These are phyloP conservation scores for Adansonia grandidieri DNA, from an alignment of 441 rosid genomes.

Conservation along the genomic window DNA sequence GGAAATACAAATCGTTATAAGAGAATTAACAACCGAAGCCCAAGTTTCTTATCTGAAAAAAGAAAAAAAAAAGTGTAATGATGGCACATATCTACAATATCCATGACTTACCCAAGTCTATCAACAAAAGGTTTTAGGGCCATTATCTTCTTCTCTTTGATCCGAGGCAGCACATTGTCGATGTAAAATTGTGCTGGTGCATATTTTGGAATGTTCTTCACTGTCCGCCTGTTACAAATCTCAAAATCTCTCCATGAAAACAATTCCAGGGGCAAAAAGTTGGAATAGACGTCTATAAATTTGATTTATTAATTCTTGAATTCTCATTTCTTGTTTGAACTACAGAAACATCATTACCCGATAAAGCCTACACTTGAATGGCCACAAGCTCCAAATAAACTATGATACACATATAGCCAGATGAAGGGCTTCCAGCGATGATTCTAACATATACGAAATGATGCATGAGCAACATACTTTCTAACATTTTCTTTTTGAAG, in stretches of 20 bases:
- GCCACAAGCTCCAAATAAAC: constrained; percentile 16
- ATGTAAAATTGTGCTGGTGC: constrained; percentile 96
- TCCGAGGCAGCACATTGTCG: constrained; percentile 93
- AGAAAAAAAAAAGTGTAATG: no score
- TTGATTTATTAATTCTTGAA: constrained; percentile 1
- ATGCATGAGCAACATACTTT: neutral
- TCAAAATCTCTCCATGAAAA: constrained; percentile 20
- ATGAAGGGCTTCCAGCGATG: neutral
- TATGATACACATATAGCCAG: constrained; percentile 11
- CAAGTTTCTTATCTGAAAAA: constrained; percentile 19
- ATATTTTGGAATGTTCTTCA: constrained; percentile 97
- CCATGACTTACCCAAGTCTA: constrained; percentile 82
- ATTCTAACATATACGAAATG: neutral
- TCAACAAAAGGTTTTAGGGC: constrained; percentile 97
- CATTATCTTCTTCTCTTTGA: constrained; percentile 98
- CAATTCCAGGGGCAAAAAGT: constrained; percentile 11
- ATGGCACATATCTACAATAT: neutral
- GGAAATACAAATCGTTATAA: neutral
- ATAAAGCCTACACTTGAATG: neutral
- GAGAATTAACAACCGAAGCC: constrained; percentile 22
- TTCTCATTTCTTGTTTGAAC: neutral
- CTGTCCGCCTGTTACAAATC: constrained; percentile 73
- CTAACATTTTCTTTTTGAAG: neutral
- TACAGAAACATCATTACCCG: neutral
- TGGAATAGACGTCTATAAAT: neutral